phyloP scores from a whole-genome alignment of 106 monocot genomes.

The Dendrobium chrysotoxum region DNA sequence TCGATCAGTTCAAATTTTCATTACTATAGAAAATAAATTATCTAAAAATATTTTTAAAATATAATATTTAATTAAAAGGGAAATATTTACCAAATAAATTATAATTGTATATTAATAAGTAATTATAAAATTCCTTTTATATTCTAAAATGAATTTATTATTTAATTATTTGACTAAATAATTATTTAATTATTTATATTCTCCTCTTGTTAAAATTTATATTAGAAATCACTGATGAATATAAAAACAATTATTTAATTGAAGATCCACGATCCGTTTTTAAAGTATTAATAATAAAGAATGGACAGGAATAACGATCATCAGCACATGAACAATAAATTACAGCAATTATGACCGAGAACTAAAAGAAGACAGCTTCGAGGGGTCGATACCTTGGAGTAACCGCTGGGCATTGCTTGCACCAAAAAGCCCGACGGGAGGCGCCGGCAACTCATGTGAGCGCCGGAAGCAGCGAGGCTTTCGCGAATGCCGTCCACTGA shows the following conservation, averaged over 20 bases:
- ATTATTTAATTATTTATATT: too few species aligned
- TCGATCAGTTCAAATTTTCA: too few species aligned
- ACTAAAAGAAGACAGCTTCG: neutral
- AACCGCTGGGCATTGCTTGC: constrained; percentile 66
- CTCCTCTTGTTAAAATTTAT: too few species aligned
- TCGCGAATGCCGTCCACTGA: constrained; percentile 33
- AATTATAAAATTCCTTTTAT: too few species aligned
- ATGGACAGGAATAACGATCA: neutral
- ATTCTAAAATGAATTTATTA: too few species aligned
- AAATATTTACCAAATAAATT: too few species aligned
- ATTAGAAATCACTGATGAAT: neutral
- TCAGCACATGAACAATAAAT: neutral
- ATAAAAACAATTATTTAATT: neutral
- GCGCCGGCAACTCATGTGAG: constrained; percentile 34
- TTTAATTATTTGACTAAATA: too few species aligned
- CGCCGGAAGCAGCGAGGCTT: neutral
- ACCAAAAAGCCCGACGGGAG: constrained; percentile 65
- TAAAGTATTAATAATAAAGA: neutral
- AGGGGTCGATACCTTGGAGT: constrained; percentile 47
- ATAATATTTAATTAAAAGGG: too few species aligned
- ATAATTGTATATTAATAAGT: too few species aligned
- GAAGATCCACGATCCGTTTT: neutral
- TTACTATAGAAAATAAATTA: too few species aligned
- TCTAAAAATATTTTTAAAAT: too few species aligned
- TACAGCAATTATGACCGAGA: neutral